Percentiles rank a stretch among this genome's conserved stretches.
phyloP scores from a whole-genome alignment of 768 basidiomycete genomes.

The Pholiota conissans region DNA sequence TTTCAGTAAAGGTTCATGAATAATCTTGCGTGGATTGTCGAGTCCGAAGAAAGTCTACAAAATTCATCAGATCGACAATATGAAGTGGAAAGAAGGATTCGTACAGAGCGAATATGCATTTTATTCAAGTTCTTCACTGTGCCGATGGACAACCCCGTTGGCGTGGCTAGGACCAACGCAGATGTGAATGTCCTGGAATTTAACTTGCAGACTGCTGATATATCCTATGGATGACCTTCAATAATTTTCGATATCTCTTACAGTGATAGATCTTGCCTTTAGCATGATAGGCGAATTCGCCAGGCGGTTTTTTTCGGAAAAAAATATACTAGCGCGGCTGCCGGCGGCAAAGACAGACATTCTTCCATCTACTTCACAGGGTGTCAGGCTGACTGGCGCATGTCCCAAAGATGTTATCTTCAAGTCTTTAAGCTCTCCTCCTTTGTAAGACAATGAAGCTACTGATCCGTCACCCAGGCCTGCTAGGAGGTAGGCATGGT shows the following conservation, averaged over 20 bases:
- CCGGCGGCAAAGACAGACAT: constrained; percentile 70
- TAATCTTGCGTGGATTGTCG: constrained; percentile 70
- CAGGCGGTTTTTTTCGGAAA: constrained; percentile 63
- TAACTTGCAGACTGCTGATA: constrained; percentile 51
- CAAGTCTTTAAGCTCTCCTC: constrained; percentile 40
- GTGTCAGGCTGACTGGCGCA: constrained; percentile 61
- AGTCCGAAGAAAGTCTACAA: constrained; percentile 47
- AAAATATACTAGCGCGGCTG: constrained; percentile 67
- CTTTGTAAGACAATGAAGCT: constrained; percentile 52
- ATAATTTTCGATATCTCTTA: background rate
- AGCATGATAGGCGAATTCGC: constrained; percentile 70
- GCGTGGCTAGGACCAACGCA: constrained; percentile 60
- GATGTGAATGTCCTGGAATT: constrained; percentile 47
- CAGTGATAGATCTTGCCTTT: constrained; percentile 41
- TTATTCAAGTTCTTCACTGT: constrained; percentile 67
- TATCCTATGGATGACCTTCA: constrained; percentile 37
- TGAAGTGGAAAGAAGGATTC: constrained; percentile 16
- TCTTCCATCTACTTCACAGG: constrained; percentile 53
- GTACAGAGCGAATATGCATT: constrained; percentile 78
- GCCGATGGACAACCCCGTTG: constrained; percentile 62
- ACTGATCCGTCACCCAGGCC: constrained; percentile 80
- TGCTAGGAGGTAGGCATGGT: constrained; percentile 60
- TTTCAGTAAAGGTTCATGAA: constrained; percentile 52
- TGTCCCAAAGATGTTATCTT: constrained; percentile 67
- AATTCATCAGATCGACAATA: constrained; percentile 1